A percentile compares a stretch with the other conserved stretches of the same genome.
Conservation (phyloP, 495 filamentous ascomycete species). For the Penicillium ochrochloron region DNA sequence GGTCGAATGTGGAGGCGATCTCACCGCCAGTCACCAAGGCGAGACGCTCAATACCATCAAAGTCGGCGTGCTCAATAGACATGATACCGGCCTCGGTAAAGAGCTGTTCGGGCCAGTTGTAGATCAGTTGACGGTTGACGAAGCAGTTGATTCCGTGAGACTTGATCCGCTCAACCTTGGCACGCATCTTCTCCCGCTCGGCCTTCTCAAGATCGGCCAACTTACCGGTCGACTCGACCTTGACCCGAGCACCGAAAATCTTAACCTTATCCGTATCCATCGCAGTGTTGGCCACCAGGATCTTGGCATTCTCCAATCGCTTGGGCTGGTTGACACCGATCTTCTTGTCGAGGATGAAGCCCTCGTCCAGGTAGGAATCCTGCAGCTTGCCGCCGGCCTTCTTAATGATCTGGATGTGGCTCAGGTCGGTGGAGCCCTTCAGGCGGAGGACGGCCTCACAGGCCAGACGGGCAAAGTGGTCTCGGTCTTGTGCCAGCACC, state of each 20-base stretch:
- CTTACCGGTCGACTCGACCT: constrained; percentile 91
- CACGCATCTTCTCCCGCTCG: constrained; percentile 98
- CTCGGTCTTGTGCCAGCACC: constrained; percentile 89
- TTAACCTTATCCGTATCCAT: constrained; percentile 99
- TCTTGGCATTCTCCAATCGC: constrained; percentile 95
- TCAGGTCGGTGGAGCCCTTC: constrained; percentile 90
- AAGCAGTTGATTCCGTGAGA: constrained; percentile 99
- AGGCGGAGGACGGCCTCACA: constrained; percentile 89
- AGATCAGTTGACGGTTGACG: constrained; percentile 98
- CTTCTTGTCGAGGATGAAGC: constrained; percentile 98
- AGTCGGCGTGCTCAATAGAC: constrained; percentile 98
- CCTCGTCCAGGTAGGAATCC: constrained; percentile 96
- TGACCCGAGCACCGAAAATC: constrained; percentile 95
- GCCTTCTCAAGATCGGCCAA: constrained; percentile 96
- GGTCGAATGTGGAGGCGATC: constrained; percentile 96
- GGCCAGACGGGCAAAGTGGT: constrained; percentile 91
- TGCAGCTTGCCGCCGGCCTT: constrained; percentile 96
- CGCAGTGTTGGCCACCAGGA: constrained; percentile 93
- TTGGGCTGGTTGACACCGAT: constrained; percentile 99
- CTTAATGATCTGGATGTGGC: constrained; percentile 99
- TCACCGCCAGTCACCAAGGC: constrained; percentile 96
- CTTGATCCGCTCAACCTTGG: constrained; percentile 98
- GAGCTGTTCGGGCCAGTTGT: constrained; percentile 99
- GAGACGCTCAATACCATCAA: constrained; percentile 94
- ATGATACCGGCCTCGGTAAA: constrained; percentile 97